Conservation (phyloP, 139 green algal species). For the Axilococcus clingmanii region DNA sequence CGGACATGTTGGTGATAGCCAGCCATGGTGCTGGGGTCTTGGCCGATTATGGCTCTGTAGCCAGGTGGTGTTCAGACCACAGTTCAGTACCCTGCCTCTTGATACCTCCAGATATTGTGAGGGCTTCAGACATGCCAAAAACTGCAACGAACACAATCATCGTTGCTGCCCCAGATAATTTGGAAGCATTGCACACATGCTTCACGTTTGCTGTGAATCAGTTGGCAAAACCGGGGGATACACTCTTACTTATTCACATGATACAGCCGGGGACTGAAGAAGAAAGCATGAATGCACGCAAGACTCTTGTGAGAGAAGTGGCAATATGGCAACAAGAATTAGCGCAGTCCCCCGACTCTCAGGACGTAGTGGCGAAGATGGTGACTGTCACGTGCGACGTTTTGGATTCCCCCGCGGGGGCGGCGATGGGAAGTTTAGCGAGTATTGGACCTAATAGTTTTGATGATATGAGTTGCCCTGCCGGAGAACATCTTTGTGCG, state of each 20-base stretch:
- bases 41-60: slow-evolving; percentile 29
- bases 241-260: slow-evolving; percentile 8
- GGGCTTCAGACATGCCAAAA: not conserved
- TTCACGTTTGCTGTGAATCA: slow-evolving; percentile 21
- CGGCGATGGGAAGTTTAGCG: not conserved
- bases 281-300: slow-evolving; percentile 4
- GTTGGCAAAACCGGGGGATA: slow-evolving; percentile 11
- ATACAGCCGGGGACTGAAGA: slow-evolving; percentile 8
- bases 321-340: slow-evolving; percentile 13
- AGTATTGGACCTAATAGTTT: not conserved
- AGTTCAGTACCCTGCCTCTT: slow-evolving; percentile 22
- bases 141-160: slow-evolving; percentile 1
- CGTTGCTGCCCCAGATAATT: slow-evolving; percentile 11
- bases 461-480: too few species aligned
- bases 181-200: slow-evolving; percentile 6
- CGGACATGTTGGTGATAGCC: slow-evolving; percentile 21
- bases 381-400: not conserved
- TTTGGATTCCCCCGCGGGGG: slow-evolving; percentile 1
- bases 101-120: slow-evolving; percentile 14
- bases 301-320: slow-evolving; percentile 14
- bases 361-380: slow-evolving; percentile 19
- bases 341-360: not conserved
- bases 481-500: not conserved
- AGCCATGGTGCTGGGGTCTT: slow-evolving; percentile 26
- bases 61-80: slow-evolving; percentile 22